Conservation (phyloP, 257 asterid species). For the Nicotiana attenuata region DNA sequence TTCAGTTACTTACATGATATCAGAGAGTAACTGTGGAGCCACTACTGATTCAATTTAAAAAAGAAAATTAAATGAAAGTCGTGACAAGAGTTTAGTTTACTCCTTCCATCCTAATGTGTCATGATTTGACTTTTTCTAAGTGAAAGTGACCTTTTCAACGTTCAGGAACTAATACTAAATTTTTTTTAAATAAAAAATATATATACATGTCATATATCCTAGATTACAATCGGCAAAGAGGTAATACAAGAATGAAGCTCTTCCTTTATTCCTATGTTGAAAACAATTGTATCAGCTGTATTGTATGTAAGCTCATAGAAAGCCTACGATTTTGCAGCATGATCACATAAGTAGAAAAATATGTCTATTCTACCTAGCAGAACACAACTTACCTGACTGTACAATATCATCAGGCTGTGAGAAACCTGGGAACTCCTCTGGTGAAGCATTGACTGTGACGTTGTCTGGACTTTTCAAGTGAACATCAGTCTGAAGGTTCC, state of each 20-base stretch:
- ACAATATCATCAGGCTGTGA: constrained; percentile 52
- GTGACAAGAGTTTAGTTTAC: neutral
- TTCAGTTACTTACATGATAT: constrained; percentile 2
- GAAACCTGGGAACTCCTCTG: constrained; percentile 63
- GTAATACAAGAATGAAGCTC: neutral
- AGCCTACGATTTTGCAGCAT: neutral
- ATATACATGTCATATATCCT: neutral
- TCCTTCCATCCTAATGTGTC: neutral
- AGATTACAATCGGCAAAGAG: neutral
- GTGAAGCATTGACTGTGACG: constrained; percentile 25
- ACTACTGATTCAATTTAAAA: neutral
- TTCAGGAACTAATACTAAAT: neutral
- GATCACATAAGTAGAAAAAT: neutral
- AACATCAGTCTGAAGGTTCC: constrained; percentile 36
- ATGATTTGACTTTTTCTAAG: neutral
- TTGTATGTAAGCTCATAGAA: neutral
- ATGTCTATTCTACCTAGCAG: neutral
- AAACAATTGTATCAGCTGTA: neutral
- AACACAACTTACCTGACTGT: constrained; percentile 53
- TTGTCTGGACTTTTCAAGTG: constrained; percentile 31
- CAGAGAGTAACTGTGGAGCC: neutral
- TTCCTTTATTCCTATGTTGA: neutral
- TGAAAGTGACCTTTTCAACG: neutral
- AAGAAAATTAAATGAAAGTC: neutral
- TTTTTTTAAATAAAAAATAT: neutral